A percentile compares a stretch with the other conserved stretches of the same genome.
Evolutionary conservation across 1,139 yeast genomes (phyloP).

Genomic region (Magnusiomyces ingens): DNA sequence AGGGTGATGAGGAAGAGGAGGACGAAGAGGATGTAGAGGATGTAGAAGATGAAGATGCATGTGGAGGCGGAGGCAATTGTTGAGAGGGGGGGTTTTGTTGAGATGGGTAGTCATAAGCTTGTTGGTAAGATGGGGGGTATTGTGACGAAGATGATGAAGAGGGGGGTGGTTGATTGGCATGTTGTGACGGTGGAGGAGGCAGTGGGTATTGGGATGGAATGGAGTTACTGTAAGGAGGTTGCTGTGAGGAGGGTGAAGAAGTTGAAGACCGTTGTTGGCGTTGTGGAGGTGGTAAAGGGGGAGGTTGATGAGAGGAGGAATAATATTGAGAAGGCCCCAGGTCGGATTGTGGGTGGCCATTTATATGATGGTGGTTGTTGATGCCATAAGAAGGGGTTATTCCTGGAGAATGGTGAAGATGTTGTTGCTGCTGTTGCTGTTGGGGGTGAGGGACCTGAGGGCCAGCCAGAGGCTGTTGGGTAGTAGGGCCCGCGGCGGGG

Average conservation of each 20-base stretch:
- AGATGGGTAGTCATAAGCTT: neutral
- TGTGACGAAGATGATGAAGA: conserved; percentile 12
- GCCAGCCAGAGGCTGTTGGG: conserved; percentile 15
- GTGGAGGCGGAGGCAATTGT: too few species aligned
- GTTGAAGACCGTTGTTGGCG: neutral
- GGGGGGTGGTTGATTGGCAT: conserved; percentile 8
- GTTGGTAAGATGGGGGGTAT: neutral
- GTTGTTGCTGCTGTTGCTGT: conserved; percentile 15
- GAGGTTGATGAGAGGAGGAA: neutral
- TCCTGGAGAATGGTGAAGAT: conserved; percentile 4
- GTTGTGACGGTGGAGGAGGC: neutral
- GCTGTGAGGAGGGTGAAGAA: neutral
- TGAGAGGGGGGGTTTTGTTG: too few species aligned
- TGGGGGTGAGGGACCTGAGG: conserved; percentile 13
- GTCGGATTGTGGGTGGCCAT: neutral
- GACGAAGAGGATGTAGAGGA: too few species aligned
- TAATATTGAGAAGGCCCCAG: neutral
- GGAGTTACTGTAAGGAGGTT: neutral
- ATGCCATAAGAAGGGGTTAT: neutral
- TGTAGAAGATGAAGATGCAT: too few species aligned
- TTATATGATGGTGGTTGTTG: neutral
- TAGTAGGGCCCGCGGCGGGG: neutral
- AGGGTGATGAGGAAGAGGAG: neutral
- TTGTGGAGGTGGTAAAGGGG: conserved; percentile 5
- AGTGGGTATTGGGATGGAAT: conserved; percentile 4